phyloP scores from a whole-genome alignment of 257 asterid species.

The Solanum infundibuliforme region DNA sequence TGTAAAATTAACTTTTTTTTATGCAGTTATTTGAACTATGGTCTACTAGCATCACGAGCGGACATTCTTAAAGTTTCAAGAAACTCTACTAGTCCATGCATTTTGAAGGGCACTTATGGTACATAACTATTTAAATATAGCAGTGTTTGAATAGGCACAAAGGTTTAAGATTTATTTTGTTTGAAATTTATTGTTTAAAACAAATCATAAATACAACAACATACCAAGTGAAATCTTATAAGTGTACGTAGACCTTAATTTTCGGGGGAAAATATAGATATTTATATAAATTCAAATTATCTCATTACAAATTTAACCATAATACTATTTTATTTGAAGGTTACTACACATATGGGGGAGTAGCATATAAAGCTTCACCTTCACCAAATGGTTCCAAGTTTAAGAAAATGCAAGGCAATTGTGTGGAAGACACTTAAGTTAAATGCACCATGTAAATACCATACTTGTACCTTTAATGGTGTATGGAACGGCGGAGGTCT shows the following conservation, averaged over 20 bases:
- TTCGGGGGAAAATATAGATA: neutral
- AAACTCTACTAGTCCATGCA: constrained; percentile 33
- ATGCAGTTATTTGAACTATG: constrained; percentile 38
- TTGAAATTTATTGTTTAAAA: too few species aligned
- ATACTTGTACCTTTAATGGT: constrained; percentile 37
- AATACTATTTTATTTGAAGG: constrained; percentile 4
- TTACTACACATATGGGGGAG: constrained; percentile 20
- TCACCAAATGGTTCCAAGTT: constrained; percentile 26
- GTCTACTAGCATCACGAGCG: constrained; percentile 42
- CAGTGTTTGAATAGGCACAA: neutral
- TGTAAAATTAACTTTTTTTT: neutral
- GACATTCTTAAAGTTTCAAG: constrained; percentile 18
- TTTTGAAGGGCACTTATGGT: constrained; percentile 31
- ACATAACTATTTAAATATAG: neutral
- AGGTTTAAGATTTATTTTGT: too few species aligned
- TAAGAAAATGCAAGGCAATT: constrained; percentile 17
- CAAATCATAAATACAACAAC: neutral
- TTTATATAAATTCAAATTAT: neutral
- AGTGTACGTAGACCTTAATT: neutral
- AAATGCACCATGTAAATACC: constrained; percentile 22
- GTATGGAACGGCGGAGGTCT: constrained; percentile 64
- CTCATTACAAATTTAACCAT: neutral
- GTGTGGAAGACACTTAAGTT: constrained; percentile 9
- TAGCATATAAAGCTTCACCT: constrained; percentile 21
- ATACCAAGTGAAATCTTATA: neutral